Evolutionary conservation across 352 stramenopile species (phyloP).

Genomic region (Phytophthora quininea): DNA sequence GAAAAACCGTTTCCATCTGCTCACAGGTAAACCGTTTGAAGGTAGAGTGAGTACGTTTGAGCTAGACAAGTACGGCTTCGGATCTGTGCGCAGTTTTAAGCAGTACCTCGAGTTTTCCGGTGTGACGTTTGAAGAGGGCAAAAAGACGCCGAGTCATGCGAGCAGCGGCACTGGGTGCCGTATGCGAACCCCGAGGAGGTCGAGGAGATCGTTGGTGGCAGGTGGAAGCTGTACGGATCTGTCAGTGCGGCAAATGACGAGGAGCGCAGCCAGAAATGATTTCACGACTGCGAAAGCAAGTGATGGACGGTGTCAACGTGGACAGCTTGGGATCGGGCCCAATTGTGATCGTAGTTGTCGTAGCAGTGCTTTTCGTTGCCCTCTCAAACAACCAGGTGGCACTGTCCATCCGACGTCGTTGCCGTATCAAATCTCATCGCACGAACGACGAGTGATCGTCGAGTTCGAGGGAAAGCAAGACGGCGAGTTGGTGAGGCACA

Average conservation of each 20-base stretch:
- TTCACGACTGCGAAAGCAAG: conserved; percentile 24
- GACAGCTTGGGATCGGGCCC: conserved; percentile 31
- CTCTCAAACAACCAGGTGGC: conserved; percentile 65
- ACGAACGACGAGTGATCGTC: conserved; percentile 13
- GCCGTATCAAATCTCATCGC: conserved; percentile 38
- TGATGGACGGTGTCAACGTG: neutral
- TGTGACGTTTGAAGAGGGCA: conserved; percentile 50
- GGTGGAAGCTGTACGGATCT: conserved; percentile 41
- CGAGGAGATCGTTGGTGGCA: conserved; percentile 48
- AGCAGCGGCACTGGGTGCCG: conserved; percentile 69
- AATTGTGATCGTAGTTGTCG: conserved; percentile 51
- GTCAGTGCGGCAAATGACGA: conserved; percentile 1
- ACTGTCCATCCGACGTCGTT: conserved; percentile 44
- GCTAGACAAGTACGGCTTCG: conserved; percentile 56
- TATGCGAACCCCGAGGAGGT: conserved; percentile 50
- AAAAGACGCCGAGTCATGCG: conserved; percentile 62
- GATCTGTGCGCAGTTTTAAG: conserved; percentile 50
- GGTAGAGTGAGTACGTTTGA: conserved; percentile 60
- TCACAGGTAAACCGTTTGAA: conserved; percentile 64
- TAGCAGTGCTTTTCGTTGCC: conserved; percentile 41
- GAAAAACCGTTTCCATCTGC: conserved; percentile 57
- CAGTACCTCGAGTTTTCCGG: conserved; percentile 64
- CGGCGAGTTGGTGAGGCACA: neutral
- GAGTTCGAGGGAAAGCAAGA: neutral
- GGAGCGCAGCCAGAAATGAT: conserved; percentile 31